Evolutionary conservation across 331 rosid genomes (phyloP).

Genomic region (Erythrophleum ivorense): DNA sequence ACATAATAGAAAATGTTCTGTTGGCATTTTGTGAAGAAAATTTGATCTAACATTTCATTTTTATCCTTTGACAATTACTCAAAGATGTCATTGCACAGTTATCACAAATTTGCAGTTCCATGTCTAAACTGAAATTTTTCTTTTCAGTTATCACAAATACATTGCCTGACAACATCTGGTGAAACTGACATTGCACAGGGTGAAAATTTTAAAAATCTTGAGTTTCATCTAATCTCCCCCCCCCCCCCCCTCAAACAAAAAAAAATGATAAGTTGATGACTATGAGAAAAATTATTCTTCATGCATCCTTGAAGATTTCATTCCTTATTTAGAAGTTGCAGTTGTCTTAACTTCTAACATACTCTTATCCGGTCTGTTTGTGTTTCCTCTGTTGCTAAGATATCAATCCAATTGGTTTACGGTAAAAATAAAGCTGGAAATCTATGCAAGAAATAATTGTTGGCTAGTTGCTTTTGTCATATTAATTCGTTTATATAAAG

Average conservation of each 20-base stretch:
- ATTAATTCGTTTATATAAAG: conserved; percentile 2
- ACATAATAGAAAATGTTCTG: neutral
- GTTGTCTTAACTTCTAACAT: neutral
- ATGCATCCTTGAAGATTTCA: neutral
- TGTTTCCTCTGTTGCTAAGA: neutral
- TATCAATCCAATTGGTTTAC: no score
- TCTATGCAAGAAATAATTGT: neutral
- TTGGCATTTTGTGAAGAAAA: neutral
- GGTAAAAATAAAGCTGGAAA: neutral
- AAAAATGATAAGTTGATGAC: neutral
- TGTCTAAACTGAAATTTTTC: neutral
- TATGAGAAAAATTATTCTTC: neutral
- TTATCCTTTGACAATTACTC: neutral
- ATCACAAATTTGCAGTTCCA: neutral
- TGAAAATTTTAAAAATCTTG: neutral
- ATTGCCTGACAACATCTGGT: neutral
- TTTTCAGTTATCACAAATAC: neutral
- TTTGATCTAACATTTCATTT: neutral
- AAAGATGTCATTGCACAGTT: no score
- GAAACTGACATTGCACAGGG: neutral
- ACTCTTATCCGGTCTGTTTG: neutral
- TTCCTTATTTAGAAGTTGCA: conserved; percentile 6
- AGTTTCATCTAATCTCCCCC: neutral
- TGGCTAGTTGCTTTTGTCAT: neutral
- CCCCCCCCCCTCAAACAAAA: no score